Base-by-base conservation (phyloP, 2,329 filamentous ascomycete species). In the Stachybotrys elegans region DNA sequence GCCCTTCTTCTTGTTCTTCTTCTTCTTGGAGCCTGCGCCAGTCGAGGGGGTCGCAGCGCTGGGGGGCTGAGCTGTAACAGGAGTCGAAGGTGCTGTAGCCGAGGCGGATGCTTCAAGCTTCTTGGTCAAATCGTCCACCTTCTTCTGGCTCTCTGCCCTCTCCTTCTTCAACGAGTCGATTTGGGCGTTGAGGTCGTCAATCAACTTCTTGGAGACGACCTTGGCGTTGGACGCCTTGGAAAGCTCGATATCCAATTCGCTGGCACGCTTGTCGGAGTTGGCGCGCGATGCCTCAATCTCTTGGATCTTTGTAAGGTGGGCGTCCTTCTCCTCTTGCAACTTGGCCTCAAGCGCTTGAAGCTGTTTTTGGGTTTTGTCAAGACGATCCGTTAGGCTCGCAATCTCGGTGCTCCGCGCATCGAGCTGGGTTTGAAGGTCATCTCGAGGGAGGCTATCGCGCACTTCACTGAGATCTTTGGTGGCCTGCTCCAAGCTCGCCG, bases 1-100 rank as follows among this genome's bases (percentile, higher is more conserved):
- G 66, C 84, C 86, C 76, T 94, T 95, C 72, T 92, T 95, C 61
- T 90, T 94, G 64, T 88, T 91, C 66, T 88, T 94, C 68, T 90
- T 92, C 47, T 75, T 78, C 48, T 72, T 71, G 0, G 57, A 57
- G 4, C 51, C 48, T 5, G 48, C 49, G 13, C 51, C 42, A 11
- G 45, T 44, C 6, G 56, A 35, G 4, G 56, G 40, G 2, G 61
- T 38, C 1, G 56, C 25, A 1, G 62, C 29, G 1, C 57, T 42
- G 1, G 63, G 35, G 4, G 62, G 44, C 4, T 63, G 47, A 3
- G 58, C 42, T 14, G 58, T 48, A 5, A 56, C 47, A 4, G 52
- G 34, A n/a, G 53, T 20, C 6, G 57, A 21, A 11, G 59, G 35
- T 4, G 57, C 38, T 6, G 56, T 42, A 11, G 55, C 31, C 5